Base-by-base conservation (phyloP, 1,284 basidiomycete species). In the Ganoderma lucidum region DNA sequence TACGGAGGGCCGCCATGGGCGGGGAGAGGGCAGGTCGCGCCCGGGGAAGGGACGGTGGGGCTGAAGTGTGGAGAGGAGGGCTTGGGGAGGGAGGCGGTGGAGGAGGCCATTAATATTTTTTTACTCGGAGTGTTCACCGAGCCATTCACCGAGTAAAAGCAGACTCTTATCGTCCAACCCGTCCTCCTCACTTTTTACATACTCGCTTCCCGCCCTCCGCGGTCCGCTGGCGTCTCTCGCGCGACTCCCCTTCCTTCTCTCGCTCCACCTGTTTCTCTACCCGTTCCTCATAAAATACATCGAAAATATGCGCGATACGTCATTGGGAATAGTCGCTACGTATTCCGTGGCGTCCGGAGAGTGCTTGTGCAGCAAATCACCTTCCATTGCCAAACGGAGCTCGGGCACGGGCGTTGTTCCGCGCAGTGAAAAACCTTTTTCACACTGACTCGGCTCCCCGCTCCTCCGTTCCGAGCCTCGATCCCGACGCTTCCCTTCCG, bases 81-180 rank as follows among this genome's bases (percentile, higher is more conserved):
- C 44, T 70, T 59, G 70, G 68, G 74, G 71, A 74, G 64, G 68
- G 72, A 69, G 73, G 72, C 67, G 60, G 70, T 76, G 66, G 35
- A 64, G 70, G 62, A 37, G 72, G 76, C 70, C 74, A 75, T 73
- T 23, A 23, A 23, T 23, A 23, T 23, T 23, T 72, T 73, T 71
- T 72, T 75, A 69, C 67, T 74, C 72, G 67, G 59, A 71, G 75
- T 73, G 76, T 85, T 84, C 84, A 86, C 85, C 85, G 85, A 88
- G 85, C 82, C 86, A 87, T 89, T 88, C 88, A 89, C 88, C 88
- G 88, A 90, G 88, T 87, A 83, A 85, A 73, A 76, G 73, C 73
- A 74, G 68, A 67, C 68, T 68, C 78, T 80, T 79, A 78, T 80
- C 77, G 75, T 76, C 73, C 67, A 64, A 59, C 69, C 71, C 74